Conservation (phyloP, 305 asterid species). For the Petunia hybrid region DNA sequence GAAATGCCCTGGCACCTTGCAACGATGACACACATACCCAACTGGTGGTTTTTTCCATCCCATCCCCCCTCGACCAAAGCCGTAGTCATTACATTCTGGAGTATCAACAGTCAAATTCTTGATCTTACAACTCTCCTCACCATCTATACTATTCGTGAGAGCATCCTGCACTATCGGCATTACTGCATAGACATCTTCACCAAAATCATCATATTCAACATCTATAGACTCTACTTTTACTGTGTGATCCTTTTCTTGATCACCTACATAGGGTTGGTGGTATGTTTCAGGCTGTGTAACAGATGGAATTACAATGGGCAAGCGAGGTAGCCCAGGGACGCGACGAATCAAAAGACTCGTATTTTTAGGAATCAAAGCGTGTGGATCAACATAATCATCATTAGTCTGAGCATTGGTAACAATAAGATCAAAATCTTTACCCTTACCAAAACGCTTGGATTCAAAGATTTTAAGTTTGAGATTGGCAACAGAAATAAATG, state of each 20-base stretch:
- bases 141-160: conserved; percentile 69
- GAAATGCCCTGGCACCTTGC: no score
- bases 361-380: conserved; percentile 82
- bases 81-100: conserved; percentile 51
- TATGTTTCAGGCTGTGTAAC: conserved; percentile 59
- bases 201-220: conserved; percentile 78
- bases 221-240: conserved; percentile 62
- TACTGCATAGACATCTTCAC: conserved; percentile 76
- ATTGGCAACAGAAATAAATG: conserved; percentile 82
- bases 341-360: conserved; percentile 91
- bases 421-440: conserved; percentile 95
- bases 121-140: conserved; percentile 81
- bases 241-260: conserved; percentile 59
- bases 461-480: conserved; percentile 97
- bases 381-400: conserved; percentile 93
- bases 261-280: conserved; percentile 49
- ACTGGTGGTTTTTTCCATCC: conserved; percentile 90
- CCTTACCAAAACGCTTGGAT: conserved; percentile 95
- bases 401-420: conserved; percentile 97
- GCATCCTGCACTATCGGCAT: conserved; percentile 52
- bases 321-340: conserved; percentile 91
- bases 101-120: conserved; percentile 82
- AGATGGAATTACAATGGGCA: conserved; percentile 84
- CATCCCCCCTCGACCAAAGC: conserved; percentile 62
- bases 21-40: conserved; percentile 44